Conservation (phyloP, 164 flowering plant species). For the Aristolochia contorta region DNA sequence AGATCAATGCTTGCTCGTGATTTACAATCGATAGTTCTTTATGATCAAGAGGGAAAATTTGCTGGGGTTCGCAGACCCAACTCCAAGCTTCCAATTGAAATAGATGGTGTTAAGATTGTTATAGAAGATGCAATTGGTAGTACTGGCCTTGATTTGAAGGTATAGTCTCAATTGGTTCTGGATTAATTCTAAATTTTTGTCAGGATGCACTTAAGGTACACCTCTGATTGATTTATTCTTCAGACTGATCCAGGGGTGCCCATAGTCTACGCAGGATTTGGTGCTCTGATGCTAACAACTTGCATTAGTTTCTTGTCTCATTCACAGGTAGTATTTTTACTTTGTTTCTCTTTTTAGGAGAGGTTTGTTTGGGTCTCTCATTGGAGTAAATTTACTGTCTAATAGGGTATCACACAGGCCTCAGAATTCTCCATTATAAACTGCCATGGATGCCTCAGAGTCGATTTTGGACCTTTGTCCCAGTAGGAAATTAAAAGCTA, state of each 20-base stretch:
- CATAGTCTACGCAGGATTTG: slow-evolving; percentile 91
- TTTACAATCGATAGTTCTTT: slow-evolving; percentile 72
- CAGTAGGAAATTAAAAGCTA: no score
- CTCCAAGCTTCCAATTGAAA: slow-evolving; percentile 86
- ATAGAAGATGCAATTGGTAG: slow-evolving; percentile 90
- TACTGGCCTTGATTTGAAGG: slow-evolving; percentile 85
- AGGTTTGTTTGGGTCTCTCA: no score
- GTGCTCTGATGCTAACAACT: slow-evolving; percentile 88
- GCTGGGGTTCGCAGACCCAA: slow-evolving; percentile 78
- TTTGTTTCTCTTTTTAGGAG: no score
- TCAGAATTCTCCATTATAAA: no score
- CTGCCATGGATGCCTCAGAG: no score
- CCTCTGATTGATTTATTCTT: slow-evolving; percentile 5
- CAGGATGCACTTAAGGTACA: background rate
- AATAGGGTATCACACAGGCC: no score
- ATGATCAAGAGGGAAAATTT: slow-evolving; percentile 87
- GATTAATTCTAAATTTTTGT: background rate
- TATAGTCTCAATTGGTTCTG: slow-evolving; percentile 10
- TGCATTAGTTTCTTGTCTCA: slow-evolving; percentile 89
- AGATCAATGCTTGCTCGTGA: slow-evolving; percentile 98
- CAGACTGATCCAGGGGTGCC: slow-evolving; percentile 99
- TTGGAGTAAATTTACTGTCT: no score
- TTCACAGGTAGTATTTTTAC: slow-evolving; percentile 50
- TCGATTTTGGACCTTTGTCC: no score
- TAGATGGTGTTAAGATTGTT: slow-evolving; percentile 58